Evolutionary conservation across 306 rosid species (phyloP), one percentile per base, ranked within the genome.

Genomic region (Acmispon strigosus): DNA sequence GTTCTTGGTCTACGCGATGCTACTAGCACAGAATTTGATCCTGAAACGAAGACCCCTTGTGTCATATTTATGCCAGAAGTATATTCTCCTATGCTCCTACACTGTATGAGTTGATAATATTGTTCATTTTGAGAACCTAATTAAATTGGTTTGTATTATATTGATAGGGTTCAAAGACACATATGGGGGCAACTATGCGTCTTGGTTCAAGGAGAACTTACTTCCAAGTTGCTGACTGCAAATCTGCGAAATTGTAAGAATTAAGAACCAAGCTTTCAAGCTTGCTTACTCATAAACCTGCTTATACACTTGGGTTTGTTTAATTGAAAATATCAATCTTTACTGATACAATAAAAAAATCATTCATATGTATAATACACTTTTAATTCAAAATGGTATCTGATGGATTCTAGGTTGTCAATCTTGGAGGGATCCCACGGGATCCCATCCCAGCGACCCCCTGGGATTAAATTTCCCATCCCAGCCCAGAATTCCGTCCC

Each of bases 131-230:
- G 16, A 47, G 34, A 41, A 59, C 64, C 17, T 42, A 4, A 18
- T 76, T 74, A 71, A 78, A 37, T 48, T 65, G 32, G 41, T 62
- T 61, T 54, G 15, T 59, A 13, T 70, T 56, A 7, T 70, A 6
- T 58, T 58, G 57, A 19, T 73, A 94, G 98, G 98, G 97, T 66
- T 94, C 98, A 27, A 94, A 83, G 81, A 94, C 97, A 55, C 96
- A 84, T 54, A 90, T 94, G 98, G 98, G 98, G 7, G 98, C 86
- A 44, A 94, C 98, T n/a, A 94, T 94, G 98, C 96, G 98, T 20
- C 89, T 89, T 51, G 98, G 98, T 57, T 94, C 95, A 41, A 87
- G 98, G 78, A 94, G 85, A 82, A 94, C 98, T 27, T 82, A 75
- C 67, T 94, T 94, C 76, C 85, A 87, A 47, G 83, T 81, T 72